Percentiles rank a stretch among this genome's conserved stretches.
phyloP scores from a whole-genome alignment of 352 stramenopile genomes.

The Phytophthora pisi region DNA sequence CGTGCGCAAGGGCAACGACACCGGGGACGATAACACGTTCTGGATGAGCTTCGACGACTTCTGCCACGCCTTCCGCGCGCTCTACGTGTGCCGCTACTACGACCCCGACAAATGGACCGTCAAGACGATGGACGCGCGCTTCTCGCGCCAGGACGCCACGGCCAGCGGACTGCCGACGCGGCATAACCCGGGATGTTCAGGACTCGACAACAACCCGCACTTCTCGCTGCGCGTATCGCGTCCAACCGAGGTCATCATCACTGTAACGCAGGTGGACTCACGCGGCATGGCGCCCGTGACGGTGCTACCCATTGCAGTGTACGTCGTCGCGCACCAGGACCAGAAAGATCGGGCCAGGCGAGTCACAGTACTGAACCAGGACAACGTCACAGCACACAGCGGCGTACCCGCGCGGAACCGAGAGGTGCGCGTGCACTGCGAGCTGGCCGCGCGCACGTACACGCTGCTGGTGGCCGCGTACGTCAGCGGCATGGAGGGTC shows the following conservation, averaged over 20 bases:
- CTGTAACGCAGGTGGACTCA: slow-evolving; percentile 82
- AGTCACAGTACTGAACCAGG: slow-evolving; percentile 63
- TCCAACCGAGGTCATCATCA: slow-evolving; percentile 87
- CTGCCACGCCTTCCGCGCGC: slow-evolving; percentile 87
- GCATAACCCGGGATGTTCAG: slow-evolving; percentile 78
- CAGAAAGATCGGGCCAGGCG: slow-evolving; percentile 65
- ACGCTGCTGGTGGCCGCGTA: slow-evolving; percentile 90
- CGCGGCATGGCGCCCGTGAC: slow-evolving; percentile 65
- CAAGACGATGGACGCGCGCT: slow-evolving; percentile 52
- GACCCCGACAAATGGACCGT: slow-evolving; percentile 85
- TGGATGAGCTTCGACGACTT: slow-evolving; percentile 97
- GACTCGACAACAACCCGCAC: slow-evolving; percentile 90
- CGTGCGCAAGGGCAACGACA: slow-evolving; percentile 64
- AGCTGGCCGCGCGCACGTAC: slow-evolving; percentile 82
- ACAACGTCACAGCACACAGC: slow-evolving; percentile 82
- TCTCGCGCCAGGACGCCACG: slow-evolving; percentile 58
- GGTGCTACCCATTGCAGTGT: slow-evolving; percentile 73
- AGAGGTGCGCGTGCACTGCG: slow-evolving; percentile 81
- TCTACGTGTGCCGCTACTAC: slow-evolving; percentile 94
- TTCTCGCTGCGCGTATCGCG: slow-evolving; percentile 77
- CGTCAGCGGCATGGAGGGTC: slow-evolving; percentile 88
- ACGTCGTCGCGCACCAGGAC: slow-evolving; percentile 60
- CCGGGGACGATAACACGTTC: slow-evolving; percentile 92
- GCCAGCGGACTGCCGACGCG: slow-evolving; percentile 82
- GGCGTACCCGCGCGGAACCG: slow-evolving; percentile 72